Conservation (phyloP, 2,329 filamentous ascomycete species). For the Colletotrichum incanum region DNA sequence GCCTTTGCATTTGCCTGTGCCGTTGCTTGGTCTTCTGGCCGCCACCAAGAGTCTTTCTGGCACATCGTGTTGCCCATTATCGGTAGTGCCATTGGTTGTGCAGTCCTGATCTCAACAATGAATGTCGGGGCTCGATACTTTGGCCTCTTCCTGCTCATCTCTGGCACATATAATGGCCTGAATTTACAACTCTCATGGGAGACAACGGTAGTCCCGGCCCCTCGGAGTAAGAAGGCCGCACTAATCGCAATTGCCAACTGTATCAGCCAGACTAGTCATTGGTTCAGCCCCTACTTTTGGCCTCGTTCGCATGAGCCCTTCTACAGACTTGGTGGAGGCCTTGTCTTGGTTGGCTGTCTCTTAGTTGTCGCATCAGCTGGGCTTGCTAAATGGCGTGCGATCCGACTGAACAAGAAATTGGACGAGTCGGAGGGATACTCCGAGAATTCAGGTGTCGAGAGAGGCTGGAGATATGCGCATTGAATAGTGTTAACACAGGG, state of each 20-base stretch:
- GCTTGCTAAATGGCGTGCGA: conserved; percentile 44
- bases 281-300: conserved; percentile 58
- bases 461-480: conserved; percentile 45
- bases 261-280: conserved; percentile 55
- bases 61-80: conserved; percentile 54
- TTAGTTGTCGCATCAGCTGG: conserved; percentile 65
- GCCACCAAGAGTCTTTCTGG: conserved; percentile 54
- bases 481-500: background rate
- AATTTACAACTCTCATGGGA: conserved; percentile 59
- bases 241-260: conserved; percentile 59
- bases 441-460: conserved; percentile 44
- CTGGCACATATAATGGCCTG: conserved; percentile 56
- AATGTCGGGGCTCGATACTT: conserved; percentile 60
- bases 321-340: conserved; percentile 48
- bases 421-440: conserved; percentile 48
- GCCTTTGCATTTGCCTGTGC: conserved; percentile 55
- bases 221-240: conserved; percentile 57
- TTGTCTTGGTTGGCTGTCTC: conserved; percentile 71
- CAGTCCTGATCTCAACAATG: conserved; percentile 56
- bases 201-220: conserved; percentile 56
- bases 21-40: conserved; percentile 55
- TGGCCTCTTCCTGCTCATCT: conserved; percentile 57
- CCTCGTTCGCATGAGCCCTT: conserved; percentile 47
- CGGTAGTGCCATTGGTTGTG: conserved; percentile 56
- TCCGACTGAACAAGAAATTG: conserved; percentile 47